A percentile compares a stretch with the other conserved stretches of the same genome.
phyloP scores from a whole-genome alignment of 108 stramenopile species.

The Mediolabrus comicus region DNA sequence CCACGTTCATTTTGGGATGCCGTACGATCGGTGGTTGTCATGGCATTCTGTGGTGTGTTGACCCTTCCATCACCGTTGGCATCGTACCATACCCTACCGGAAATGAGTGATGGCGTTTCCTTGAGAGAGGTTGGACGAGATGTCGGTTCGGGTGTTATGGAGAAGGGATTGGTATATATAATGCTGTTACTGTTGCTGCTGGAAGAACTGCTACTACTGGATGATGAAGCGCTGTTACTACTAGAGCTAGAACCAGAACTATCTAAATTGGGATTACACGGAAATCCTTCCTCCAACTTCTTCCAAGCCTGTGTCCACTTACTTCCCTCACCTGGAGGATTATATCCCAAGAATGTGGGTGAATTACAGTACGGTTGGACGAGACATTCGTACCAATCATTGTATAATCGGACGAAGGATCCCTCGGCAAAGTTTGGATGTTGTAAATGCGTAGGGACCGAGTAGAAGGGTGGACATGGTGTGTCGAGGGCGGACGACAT shows the following conservation, averaged over 20 bases:
- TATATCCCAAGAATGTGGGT: slow-evolving; percentile 30
- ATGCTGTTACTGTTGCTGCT: background rate
- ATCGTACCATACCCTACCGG: slow-evolving; percentile 28
- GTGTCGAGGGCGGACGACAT: background rate
- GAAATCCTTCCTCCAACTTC: slow-evolving; percentile 11
- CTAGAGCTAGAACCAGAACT: no score
- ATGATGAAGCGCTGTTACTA: no score
- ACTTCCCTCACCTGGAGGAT: slow-evolving; percentile 20
- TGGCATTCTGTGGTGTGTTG: slow-evolving; percentile 8
- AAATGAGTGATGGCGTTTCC: slow-evolving; percentile 1
- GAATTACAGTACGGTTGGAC: slow-evolving; percentile 25
- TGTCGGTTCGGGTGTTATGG: background rate
- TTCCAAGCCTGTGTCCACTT: slow-evolving; percentile 13
- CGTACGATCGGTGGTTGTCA: slow-evolving; percentile 10
- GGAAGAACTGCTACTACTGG: background rate
- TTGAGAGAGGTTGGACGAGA: background rate
- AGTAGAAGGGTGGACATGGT: slow-evolving; percentile 40
- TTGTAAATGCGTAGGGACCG: slow-evolving; percentile 9
- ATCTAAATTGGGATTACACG: slow-evolving; percentile 22
- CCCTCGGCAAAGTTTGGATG: slow-evolving; percentile 8
- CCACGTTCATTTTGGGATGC: slow-evolving; percentile 9
- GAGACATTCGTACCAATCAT: slow-evolving; percentile 38
- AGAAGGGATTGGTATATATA: background rate
- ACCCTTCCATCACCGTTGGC: slow-evolving; percentile 25
- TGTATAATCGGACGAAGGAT: slow-evolving; percentile 18